Conservation (phyloP, 2,329 filamentous ascomycete species). For the Harringtonia lauricola region DNA sequence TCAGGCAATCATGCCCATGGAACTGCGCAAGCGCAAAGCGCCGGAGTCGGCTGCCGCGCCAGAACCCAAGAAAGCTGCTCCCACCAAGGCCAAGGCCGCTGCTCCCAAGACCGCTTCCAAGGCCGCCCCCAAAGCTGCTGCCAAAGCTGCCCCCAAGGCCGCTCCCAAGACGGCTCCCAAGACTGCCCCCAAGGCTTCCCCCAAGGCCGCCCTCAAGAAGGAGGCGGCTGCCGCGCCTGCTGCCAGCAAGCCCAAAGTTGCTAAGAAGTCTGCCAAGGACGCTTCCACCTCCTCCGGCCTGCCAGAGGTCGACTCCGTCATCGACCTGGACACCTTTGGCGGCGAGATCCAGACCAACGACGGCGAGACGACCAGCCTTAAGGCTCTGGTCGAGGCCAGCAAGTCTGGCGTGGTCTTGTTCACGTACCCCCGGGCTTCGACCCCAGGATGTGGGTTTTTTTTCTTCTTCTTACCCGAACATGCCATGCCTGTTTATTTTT, state of each 20-base stretch:
- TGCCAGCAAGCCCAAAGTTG: conserved; percentile 9
- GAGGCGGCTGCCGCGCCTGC: conserved; percentile 9
- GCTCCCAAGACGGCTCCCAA: conserved; percentile 2
- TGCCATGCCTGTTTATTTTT: conserved; percentile 5
- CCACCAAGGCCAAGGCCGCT: conserved; percentile 17
- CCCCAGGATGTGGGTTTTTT: conserved; percentile 69
- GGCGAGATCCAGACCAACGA: conserved; percentile 78
- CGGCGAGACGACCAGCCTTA: conserved; percentile 67
- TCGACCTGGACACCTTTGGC: conserved; percentile 49
- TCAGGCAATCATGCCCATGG: conserved; percentile 39
- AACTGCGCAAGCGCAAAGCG: conserved; percentile 52
- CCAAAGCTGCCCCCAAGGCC: background rate
- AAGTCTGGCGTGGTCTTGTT: conserved; percentile 82
- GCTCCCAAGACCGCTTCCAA: conserved; percentile 9
- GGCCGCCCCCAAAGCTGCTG: conserved; percentile 4
- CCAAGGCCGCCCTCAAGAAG: conserved; percentile 9
- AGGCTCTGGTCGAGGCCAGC: conserved; percentile 72
- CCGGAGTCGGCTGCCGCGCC: conserved; percentile 34
- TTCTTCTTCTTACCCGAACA: background rate
- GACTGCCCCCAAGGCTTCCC: conserved; percentile 1
- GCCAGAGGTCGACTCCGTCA: conserved; percentile 37
- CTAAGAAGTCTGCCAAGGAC: conserved; percentile 14
- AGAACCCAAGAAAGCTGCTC: conserved; percentile 31
- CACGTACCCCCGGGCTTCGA: conserved; percentile 91
- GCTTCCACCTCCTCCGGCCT: conserved; percentile 19